A percentile compares a stretch with the other conserved stretches of the same genome.
These are phyloP conservation scores for Ramalina intermedia DNA, from an alignment of 495 filamentous ascomycete species.

Conservation along the genomic window DNA sequence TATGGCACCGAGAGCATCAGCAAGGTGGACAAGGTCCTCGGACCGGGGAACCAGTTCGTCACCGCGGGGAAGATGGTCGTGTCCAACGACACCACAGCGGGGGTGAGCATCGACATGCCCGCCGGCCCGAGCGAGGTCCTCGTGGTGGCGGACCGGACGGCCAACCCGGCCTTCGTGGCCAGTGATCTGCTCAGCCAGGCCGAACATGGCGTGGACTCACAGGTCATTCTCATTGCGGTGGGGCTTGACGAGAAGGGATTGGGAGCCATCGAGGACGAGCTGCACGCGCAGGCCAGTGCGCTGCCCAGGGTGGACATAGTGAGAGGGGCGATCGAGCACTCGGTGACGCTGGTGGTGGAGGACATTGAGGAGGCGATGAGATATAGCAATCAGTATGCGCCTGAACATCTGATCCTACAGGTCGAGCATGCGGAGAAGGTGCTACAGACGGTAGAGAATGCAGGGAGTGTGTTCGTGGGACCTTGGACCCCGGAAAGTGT, in stretches of 20 bases:
- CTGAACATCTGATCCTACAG: conserved; percentile 92
- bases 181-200: conserved; percentile 90
- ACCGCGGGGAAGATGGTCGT: conserved; percentile 98
- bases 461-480: conserved; percentile 89
- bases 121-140: conserved; percentile 94
- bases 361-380: conserved; percentile 71
- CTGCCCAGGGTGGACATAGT: conserved; percentile 89
- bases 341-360: conserved; percentile 70
- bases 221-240: conserved; percentile 84
- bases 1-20: conserved; percentile 58
- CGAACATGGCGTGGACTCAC: conserved; percentile 89
- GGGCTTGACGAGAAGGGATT: conserved; percentile 58
- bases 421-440: conserved; percentile 54
- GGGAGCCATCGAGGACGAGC: conserved; percentile 71
- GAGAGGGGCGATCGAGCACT: conserved; percentile 78
- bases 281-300: conserved; percentile 77
- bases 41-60: conserved; percentile 96
- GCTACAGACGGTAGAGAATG: conserved; percentile 75
- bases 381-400: conserved; percentile 89
- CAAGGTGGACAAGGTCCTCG: conserved; percentile 98
- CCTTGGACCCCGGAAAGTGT: conserved; percentile 95
- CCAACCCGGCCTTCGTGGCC: conserved; percentile 90
- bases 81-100: conserved; percentile 85
- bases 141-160: conserved; percentile 79
- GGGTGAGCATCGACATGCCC: conserved; percentile 96